A percentile compares a stretch with the other conserved stretches of the same genome.
Conservation (phyloP, 352 stramenopile genomes). For the Phytophthora capsici region DNA sequence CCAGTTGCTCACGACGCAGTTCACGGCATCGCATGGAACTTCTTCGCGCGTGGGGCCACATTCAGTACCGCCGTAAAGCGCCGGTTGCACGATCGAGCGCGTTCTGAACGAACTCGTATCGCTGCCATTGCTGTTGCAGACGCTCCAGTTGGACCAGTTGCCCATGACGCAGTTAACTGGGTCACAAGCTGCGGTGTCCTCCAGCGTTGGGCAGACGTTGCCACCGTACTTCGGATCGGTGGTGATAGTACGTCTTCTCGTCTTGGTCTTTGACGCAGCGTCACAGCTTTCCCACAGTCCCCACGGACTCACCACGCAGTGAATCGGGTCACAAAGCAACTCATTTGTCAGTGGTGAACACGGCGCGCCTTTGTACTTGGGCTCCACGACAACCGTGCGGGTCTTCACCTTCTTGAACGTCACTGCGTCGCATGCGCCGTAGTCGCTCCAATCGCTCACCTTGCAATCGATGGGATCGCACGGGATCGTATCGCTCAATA, state of each 20-base stretch:
- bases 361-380: conserved; percentile 44
- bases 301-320: conserved; percentile 54
- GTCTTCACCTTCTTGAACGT: conserved; percentile 61
- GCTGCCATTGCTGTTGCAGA: conserved; percentile 30
- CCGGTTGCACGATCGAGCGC: conserved; percentile 30
- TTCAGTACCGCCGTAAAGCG: conserved; percentile 46
- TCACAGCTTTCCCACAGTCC: conserved; percentile 44
- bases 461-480: conserved; percentile 59
- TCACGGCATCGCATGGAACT: conserved; percentile 54
- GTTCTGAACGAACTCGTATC: conserved; percentile 41
- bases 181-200: conserved; percentile 44
- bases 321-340: conserved; percentile 52
- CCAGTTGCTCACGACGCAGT: conserved; percentile 58
- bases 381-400: conserved; percentile 33
- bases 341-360: conserved; percentile 59
- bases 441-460: conserved; percentile 50
- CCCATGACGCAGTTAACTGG: conserved; percentile 55
- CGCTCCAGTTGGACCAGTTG: conserved; percentile 40
- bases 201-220: conserved; percentile 29
- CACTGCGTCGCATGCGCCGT: conserved; percentile 43
- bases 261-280: conserved; percentile 44
- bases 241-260: conserved; percentile 31
- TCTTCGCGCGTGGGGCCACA: conserved; percentile 38
- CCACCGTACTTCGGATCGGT: conserved; percentile 47
- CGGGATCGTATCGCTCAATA: conserved; percentile 38